Conservation (phyloP, 1,284 basidiomycete genomes). For the Ceratobasidium sp. region DNA sequence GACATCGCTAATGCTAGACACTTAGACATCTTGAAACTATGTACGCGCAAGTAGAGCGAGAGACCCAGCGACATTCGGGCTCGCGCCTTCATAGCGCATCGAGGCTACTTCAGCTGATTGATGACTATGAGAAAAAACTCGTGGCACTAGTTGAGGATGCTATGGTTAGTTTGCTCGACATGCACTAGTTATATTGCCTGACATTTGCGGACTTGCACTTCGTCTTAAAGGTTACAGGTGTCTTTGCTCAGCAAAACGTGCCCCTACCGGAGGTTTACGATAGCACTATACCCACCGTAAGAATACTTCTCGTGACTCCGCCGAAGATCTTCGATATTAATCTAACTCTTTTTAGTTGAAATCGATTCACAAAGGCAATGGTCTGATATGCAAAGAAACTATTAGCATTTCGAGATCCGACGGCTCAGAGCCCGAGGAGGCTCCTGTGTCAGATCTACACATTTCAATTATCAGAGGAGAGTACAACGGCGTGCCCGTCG, state of each 20-base stretch:
- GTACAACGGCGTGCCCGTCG: constrained; percentile 2
- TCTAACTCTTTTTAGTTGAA: no score
- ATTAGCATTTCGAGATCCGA: not conserved
- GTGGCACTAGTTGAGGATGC: not conserved
- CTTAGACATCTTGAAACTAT: not conserved
- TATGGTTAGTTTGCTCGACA: not conserved
- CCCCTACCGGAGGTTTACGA: constrained; percentile 10
- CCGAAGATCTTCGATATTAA: no score
- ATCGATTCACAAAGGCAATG: constrained; percentile 1
- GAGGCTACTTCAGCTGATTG: not conserved
- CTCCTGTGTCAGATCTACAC: not conserved
- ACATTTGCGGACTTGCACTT: not conserved
- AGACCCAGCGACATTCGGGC: not conserved
- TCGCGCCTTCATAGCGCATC: not conserved
- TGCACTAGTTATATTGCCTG: not conserved
- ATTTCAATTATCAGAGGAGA: constrained; percentile 3
- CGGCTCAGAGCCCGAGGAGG: not conserved
- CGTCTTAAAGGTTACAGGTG: not conserved
- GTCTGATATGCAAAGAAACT: not conserved
- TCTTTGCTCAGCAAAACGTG: constrained; percentile 6
- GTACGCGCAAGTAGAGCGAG: not conserved
- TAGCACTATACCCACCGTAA: constrained; percentile 9
- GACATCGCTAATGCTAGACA: not conserved
- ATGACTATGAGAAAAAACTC: not conserved
- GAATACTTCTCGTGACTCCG: no score